These are phyloP conservation scores for Magnaporthiopsis incrustans DNA, from an alignment of 2,329 filamentous ascomycete genomes.

Conservation along the genomic window DNA sequence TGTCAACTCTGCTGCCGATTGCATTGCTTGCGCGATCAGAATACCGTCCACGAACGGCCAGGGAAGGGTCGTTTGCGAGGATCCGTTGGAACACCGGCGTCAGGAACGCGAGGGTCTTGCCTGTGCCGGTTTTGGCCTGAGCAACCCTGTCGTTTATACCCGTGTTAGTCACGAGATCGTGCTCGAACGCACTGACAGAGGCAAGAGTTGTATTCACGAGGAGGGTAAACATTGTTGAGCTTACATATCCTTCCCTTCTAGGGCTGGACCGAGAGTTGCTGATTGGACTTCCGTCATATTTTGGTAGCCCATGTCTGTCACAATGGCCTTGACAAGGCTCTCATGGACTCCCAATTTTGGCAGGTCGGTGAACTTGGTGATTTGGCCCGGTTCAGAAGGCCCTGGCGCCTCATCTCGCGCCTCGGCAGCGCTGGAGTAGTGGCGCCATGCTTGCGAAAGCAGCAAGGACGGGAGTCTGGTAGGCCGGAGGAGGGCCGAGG, in stretches of 20 bases:
- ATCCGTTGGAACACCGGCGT: slow-evolving; percentile 79
- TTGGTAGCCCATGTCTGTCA: slow-evolving; percentile 63
- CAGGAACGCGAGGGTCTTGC: slow-evolving; percentile 92
- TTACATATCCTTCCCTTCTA: slow-evolving; percentile 78
- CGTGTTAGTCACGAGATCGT: background rate
- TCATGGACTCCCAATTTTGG: slow-evolving; percentile 45
- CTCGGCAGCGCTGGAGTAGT: background rate
- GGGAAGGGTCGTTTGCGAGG: slow-evolving; percentile 51
- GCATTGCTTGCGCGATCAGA: slow-evolving; percentile 14
- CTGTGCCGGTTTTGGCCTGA: slow-evolving; percentile 93
- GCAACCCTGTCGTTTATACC: slow-evolving; percentile 52
- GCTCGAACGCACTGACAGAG: slow-evolving; percentile 14
- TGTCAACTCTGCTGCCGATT: slow-evolving; percentile 32
- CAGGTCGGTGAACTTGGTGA: slow-evolving; percentile 35
- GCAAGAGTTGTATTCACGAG: background rate
- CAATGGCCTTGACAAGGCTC: slow-evolving; percentile 61
- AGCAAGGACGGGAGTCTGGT: background rate
- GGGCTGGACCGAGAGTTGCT: slow-evolving; percentile 70
- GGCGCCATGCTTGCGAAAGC: slow-evolving; percentile 1
- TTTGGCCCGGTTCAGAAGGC: background rate
- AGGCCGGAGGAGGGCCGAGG: slow-evolving; percentile 1
- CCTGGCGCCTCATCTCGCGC: background rate
- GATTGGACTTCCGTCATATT: slow-evolving; percentile 91
- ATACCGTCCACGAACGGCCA: slow-evolving; percentile 36
- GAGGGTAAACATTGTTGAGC: slow-evolving; percentile 21